These are phyloP conservation scores for Hansenula sp. DNA, from an alignment of 1,139 yeast genomes.

Conservation along the genomic window DNA sequence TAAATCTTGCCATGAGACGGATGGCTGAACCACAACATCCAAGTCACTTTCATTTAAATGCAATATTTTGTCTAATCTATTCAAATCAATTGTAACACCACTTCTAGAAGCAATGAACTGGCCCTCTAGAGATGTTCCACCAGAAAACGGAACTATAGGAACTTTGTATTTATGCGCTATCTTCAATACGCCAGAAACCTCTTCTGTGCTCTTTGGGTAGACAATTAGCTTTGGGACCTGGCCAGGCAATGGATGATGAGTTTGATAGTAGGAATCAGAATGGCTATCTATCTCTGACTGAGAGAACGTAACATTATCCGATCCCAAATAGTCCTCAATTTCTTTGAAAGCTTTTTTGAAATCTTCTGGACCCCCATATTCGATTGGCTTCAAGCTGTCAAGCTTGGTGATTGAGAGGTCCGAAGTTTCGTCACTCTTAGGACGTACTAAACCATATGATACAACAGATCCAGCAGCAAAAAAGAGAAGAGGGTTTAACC, in stretches of 20 bases:
- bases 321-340: conserved; percentile 37
- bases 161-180: conserved; percentile 58
- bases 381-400: conserved; percentile 29
- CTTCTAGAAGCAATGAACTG: conserved; percentile 74
- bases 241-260: conserved; percentile 39
- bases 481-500: not conserved
- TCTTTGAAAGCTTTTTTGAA: conserved; percentile 38
- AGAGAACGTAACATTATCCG: conserved; percentile 29
- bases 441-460: not conserved
- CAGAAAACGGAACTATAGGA: conserved; percentile 76
- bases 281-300: conserved; percentile 30
- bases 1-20: conserved; percentile 65
- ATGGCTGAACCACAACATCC: conserved; percentile 66
- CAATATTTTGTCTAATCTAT: conserved; percentile 48
- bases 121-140: conserved; percentile 82
- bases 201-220: conserved; percentile 59
- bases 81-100: conserved; percentile 57
- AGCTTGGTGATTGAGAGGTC: conserved; percentile 28
- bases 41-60: conserved; percentile 51
- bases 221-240: conserved; percentile 62
- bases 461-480: not conserved
- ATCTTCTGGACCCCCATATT: conserved; percentile 36
- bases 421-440: not conserved
- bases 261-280: conserved; percentile 22
- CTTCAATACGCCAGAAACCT: conserved; percentile 60